Conservation (phyloP, 805 yeast species). For the Wickerhamiella sorbophila region DNA sequence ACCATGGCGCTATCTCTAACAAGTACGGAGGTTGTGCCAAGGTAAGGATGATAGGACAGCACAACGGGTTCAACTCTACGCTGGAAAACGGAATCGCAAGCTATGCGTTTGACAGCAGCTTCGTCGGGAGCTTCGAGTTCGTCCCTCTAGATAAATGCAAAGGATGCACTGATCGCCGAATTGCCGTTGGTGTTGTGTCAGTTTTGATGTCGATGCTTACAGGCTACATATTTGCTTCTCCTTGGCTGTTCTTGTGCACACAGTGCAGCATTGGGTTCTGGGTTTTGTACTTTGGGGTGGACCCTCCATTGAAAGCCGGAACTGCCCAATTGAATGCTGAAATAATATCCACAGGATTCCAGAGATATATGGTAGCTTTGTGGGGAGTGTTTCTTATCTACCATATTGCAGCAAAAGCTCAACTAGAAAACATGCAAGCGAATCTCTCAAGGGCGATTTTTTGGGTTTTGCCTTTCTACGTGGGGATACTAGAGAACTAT, state of each 20-base stretch:
- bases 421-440: constrained; percentile 16
- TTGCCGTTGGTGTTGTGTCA: constrained; percentile 43
- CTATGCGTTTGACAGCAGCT: constrained; percentile 51
- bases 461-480: constrained; percentile 77
- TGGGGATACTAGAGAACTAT: constrained; percentile 71
- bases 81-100: constrained; percentile 41
- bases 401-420: constrained; percentile 31
- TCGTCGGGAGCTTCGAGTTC: constrained; percentile 60
- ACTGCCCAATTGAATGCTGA: constrained; percentile 44
- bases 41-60: constrained; percentile 42
- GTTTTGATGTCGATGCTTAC: constrained; percentile 37
- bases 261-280: constrained; percentile 57
- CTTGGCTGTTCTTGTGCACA: constrained; percentile 49
- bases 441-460: constrained; percentile 29
- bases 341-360: constrained; percentile 55
- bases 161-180: constrained; percentile 60
- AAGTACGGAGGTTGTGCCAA: constrained; percentile 66
- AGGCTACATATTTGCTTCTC: constrained; percentile 34
- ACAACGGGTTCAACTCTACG: constrained; percentile 32
- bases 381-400: constrained; percentile 62
- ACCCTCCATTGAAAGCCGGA: constrained; percentile 39
- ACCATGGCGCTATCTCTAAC: constrained; percentile 66
- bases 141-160: constrained; percentile 28
- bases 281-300: constrained; percentile 70
- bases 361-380: constrained; percentile 59